A percentile compares a stretch with the other conserved stretches of the same genome.
Evolutionary conservation across 305 asterid genomes (phyloP).

Genomic region (Fraxinus ornus): DNA sequence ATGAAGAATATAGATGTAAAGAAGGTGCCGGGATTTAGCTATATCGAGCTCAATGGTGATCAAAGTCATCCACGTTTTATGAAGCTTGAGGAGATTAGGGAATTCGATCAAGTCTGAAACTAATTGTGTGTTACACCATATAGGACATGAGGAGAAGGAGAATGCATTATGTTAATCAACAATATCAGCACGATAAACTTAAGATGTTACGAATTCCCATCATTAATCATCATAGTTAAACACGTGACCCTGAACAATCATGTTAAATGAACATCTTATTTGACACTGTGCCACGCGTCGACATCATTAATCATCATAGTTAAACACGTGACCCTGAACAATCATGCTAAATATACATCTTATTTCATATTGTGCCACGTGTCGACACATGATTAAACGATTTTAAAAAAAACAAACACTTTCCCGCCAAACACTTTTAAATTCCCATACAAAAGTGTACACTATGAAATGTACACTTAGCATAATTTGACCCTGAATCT

Average conservation of each 20-base stretch:
- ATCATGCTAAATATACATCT: too few relatives aligned
- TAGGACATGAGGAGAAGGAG: conserved; percentile 85
- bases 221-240: neutral
- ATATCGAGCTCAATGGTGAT: conserved; percentile 65
- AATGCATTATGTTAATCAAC: conserved; percentile 43
- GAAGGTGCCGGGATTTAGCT: conserved; percentile 88
- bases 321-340: too few relatives aligned
- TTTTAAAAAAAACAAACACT: too few relatives aligned
- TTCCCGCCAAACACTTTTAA: too few relatives aligned
- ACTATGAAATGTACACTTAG: too few relatives aligned
- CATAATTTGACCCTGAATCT: too few relatives aligned
- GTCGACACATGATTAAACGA: too few relatives aligned
- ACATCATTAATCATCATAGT: too few relatives aligned
- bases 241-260: neutral
- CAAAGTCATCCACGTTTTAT: conserved; percentile 43
- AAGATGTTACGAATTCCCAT: neutral
- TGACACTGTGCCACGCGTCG: too few relatives aligned
- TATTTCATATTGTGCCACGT: too few relatives aligned
- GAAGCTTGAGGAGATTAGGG: conserved; percentile 69
- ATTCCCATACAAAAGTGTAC: too few relatives aligned
- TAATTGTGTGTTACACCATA: conserved; percentile 71
- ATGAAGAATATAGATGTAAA: conserved; percentile 66
- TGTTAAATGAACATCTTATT: too few relatives aligned
- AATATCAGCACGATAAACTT: neutral
- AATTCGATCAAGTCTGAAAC: conserved; percentile 75